Base-by-base conservation (phyloP, 2,329 filamentous ascomycete genomes). In the Colletotrichum sp. region DNA sequence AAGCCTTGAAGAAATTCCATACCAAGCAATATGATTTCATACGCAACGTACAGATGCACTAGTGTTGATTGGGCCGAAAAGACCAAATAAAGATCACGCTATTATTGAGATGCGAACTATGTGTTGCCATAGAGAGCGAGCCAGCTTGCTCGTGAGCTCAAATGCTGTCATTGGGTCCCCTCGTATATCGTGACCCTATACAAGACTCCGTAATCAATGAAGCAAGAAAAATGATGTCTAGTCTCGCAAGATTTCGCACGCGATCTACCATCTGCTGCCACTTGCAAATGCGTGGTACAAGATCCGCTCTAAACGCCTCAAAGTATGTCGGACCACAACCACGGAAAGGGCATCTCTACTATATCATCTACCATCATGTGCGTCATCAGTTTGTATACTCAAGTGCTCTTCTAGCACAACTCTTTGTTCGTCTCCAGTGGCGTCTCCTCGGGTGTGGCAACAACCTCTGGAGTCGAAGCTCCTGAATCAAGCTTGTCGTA, bases 381-480 rank as follows among this genome's bases (percentile, higher is more conserved):
- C 55, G 16, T 76, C 73, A 32, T 65, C 32, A 65, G 13, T 69
- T 9, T 52, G 44, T 16, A 52, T 21, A 24, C 24, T 69, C 70
- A 44, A 15, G 16, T 71, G 39, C 60, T 13, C 18, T 24, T 62
- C 72, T 76, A 78, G 57, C 69, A 76, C 26, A 78, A 44, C 26
- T 78, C 69, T 30, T 81, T 83, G 28, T 82, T 79, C 49, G 78
- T 77, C 62, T 84, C 83, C 8, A 80, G 71, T 2, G 83, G 83
- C 1, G 83, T 83, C 6, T 81, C 78, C 15, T 80, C 79, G 7
- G 83, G 83, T n/a, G 83, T 83, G 63, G 72, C 71, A 60, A 77
- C 24, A 12, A 78, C 67, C 21, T 75, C 76, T 8, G 76, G 77
- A 2, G 77, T 78, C 12, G 72, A 69, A 26, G 69, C 63, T 8